phyloP scores from a whole-genome alignment of 2,329 filamentous ascomycete genomes.

The Drechslerella dactyloides region DNA sequence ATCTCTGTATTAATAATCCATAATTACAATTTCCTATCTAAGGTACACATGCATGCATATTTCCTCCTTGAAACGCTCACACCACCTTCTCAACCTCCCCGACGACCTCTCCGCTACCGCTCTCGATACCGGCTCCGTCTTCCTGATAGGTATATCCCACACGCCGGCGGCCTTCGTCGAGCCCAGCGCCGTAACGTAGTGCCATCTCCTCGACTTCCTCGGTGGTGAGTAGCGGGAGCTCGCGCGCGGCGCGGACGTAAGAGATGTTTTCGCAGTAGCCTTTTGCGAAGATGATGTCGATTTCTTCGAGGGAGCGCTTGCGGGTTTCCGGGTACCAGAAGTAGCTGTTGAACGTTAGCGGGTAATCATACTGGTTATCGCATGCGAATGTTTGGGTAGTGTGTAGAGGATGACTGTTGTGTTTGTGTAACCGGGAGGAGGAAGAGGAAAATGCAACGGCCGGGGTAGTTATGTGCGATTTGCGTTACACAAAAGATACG shows the following conservation, averaged over 20 bases:
- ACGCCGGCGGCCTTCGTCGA: conserved; percentile 26
- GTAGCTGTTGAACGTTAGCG: conserved; percentile 20
- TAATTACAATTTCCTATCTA: neutral
- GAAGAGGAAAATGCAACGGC: neutral
- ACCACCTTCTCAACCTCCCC: conserved; percentile 14
- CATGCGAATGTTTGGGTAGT: too few relatives aligned
- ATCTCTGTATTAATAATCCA: conserved; percentile 2
- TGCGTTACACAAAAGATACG: too few relatives aligned
- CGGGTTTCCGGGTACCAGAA: conserved; percentile 23
- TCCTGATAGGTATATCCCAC: conserved; percentile 9
- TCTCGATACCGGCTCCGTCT: conserved; percentile 11
- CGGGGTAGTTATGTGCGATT: too few relatives aligned
- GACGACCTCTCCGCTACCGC: neutral
- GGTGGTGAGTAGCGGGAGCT: conserved; percentile 64
- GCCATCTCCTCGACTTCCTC: conserved; percentile 64
- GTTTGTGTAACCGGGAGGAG: neutral
- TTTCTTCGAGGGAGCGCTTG: conserved; percentile 58
- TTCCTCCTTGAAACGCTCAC: neutral
- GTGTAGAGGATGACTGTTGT: neutral
- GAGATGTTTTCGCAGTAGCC: conserved; percentile 66
- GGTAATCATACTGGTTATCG: neutral
- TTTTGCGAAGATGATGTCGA: conserved; percentile 59
- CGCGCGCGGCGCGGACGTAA: conserved; percentile 66
- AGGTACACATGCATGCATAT: too few relatives aligned
- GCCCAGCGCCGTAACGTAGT: conserved; percentile 55